A percentile compares a stretch with the other conserved stretches of the same genome.
These are phyloP conservation scores for Fusarium sp. DNA, from an alignment of 2,329 filamentous ascomycete genomes.

Conservation along the genomic window DNA sequence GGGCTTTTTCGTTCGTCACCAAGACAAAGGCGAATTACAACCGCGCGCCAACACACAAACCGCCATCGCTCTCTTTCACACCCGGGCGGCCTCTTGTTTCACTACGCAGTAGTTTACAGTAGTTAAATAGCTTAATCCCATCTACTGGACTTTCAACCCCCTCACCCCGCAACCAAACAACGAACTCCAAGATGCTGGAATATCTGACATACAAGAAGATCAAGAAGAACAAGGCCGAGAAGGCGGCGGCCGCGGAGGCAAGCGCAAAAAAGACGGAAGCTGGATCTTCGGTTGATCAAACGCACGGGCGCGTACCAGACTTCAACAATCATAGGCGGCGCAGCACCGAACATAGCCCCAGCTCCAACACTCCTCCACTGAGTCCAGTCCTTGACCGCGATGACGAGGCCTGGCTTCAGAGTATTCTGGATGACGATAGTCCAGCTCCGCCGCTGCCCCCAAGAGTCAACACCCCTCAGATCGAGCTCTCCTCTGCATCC, in stretches of 20 bases:
- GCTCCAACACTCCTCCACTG: slow-evolving; percentile 43
- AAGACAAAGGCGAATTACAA: slow-evolving; percentile 43
- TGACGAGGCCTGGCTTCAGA: slow-evolving; percentile 70
- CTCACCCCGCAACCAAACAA: slow-evolving; percentile 3
- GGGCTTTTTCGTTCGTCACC: slow-evolving; percentile 37
- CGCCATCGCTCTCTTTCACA: slow-evolving; percentile 13
- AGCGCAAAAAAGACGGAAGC: slow-evolving; percentile 34
- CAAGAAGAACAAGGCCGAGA: slow-evolving; percentile 69
- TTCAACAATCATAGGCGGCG: slow-evolving; percentile 27
- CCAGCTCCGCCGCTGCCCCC: slow-evolving; percentile 69
- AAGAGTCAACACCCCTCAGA: slow-evolving; percentile 63
- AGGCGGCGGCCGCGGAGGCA: slow-evolving; percentile 52
- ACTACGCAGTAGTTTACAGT: neutral
- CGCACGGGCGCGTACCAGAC: slow-evolving; percentile 27
- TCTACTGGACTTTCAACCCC: neutral
- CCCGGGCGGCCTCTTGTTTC: slow-evolving; percentile 40
- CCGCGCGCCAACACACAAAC: slow-evolving; percentile 44
- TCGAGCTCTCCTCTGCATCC: slow-evolving; percentile 53
- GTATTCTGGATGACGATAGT: slow-evolving; percentile 60
- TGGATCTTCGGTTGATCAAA: slow-evolving; percentile 28
- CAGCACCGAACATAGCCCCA: slow-evolving; percentile 45
- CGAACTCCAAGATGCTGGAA: slow-evolving; percentile 65
- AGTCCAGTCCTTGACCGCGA: slow-evolving; percentile 66
- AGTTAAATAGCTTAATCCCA: slow-evolving; percentile 28
- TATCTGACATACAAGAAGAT: slow-evolving; percentile 73